Base-by-base conservation (phyloP, 2,329 filamentous ascomycete genomes). In the Tolypocladium amazonense region DNA sequence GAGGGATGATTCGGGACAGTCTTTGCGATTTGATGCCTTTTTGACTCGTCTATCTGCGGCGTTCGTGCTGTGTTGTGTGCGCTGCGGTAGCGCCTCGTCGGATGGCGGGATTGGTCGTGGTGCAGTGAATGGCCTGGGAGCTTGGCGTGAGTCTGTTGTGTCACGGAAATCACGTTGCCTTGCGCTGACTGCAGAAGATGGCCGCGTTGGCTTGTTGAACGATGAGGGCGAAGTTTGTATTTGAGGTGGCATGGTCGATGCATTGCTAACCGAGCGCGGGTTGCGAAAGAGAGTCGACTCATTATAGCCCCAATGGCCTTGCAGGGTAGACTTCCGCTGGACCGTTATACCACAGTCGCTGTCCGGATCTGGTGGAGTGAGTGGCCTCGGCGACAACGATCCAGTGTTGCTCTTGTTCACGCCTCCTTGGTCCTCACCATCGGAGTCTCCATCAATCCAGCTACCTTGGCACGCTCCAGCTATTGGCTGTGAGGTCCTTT, bases 391-490 rank as follows among this genome's bases (percentile, higher is more conserved):
- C 14, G 70, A 70, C 15, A 71, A 62, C 9, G 65, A 57, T 41
- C 59, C 43, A 25, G 58, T 6, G 14, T 63, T 39, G 27, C 41
- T 38, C 56, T 65, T 63, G 14, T 53, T 52, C 5, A 65, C 60
- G n/a, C 63, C 53, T 1, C 59, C 62, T 43, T 64, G 58, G 11
- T 68, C 66, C 11, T 72, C 72, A 2, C 66, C 64, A 50, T 75
- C 73, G 2, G 73, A 73, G 39, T 75, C 72, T 18, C 65, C 62
- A 23, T 75, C 73, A 8, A 76, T 72, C 75, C 75, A 76, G 56
- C 72, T 76, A 53, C 69, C 65, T 25, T 68, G 67, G 33, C 64
- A 64, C 47, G 62, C 62, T 53, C 58, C 62, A 27, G 66, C 63
- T 8, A 59, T 45, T 4, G 64, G 58, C n/a, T 65, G 59, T 1